Percentiles rank a stretch among this genome's conserved stretches.
These are phyloP conservation scores for Yamadazyma trypodendri DNA, from an alignment of 1,139 yeast species.

Conservation along the genomic window DNA sequence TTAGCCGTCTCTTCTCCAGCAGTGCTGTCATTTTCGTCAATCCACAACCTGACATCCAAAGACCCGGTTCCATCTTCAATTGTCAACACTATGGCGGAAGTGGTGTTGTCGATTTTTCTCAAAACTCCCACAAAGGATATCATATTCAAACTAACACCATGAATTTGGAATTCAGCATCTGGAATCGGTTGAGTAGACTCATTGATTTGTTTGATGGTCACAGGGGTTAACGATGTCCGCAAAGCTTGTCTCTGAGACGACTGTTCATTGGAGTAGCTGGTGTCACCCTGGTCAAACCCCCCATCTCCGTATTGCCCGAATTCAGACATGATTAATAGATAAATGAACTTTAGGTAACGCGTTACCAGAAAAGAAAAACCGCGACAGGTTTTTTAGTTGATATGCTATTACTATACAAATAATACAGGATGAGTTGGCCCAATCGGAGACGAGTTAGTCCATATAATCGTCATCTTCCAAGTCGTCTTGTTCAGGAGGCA, in stretches of 20 bases:
- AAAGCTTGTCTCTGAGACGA: conserved; percentile 34
- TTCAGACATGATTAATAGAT: conserved; percentile 19
- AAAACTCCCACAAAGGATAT: conserved; percentile 67
- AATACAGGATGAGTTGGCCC: no score
- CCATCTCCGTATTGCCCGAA: conserved; percentile 29
- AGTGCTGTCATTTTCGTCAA: conserved; percentile 48
- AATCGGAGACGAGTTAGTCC: no score
- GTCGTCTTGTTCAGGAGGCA: conserved; percentile 8
- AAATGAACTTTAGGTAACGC: not conserved
- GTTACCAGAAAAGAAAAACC: not conserved
- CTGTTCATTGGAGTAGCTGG: conserved; percentile 12
- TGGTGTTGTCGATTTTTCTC: conserved; percentile 52
- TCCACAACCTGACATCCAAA: conserved; percentile 69
- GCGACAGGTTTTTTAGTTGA: not conserved
- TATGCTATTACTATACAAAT: conserved; percentile 1
- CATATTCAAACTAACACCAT: conserved; percentile 60
- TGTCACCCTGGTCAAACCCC: conserved; percentile 32
- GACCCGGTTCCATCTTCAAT: conserved; percentile 88
- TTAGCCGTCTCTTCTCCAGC: conserved; percentile 37
- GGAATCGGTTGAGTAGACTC: conserved; percentile 66
- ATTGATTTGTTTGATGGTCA: conserved; percentile 75
- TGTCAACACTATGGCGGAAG: conserved; percentile 52
- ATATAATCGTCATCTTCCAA: conserved; percentile 13
- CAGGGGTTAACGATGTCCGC: conserved; percentile 65
- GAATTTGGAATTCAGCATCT: conserved; percentile 72